These are phyloP conservation scores for Graphium sp. DNA, from an alignment of 2,329 filamentous ascomycete species.

Conservation along the genomic window DNA sequence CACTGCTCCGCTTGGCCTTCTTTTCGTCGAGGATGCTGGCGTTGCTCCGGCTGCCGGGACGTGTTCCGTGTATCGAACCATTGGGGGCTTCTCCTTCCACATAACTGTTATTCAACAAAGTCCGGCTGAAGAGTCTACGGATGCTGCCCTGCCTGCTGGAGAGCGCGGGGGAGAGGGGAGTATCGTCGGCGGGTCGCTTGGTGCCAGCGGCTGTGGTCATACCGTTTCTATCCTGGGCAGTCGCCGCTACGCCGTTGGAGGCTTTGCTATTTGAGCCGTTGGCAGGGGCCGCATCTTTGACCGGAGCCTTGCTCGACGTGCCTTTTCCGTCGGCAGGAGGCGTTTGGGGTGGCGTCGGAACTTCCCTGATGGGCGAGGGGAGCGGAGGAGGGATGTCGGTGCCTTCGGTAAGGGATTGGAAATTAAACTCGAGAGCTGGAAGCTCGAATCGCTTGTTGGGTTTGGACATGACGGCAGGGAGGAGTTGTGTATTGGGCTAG, in stretches of 20 bases:
- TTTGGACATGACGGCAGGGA: too few species aligned
- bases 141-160: conserved; percentile 38
- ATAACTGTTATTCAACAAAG: conserved; percentile 34
- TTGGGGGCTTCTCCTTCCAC: conserved; percentile 26
- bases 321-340: conserved; percentile 9
- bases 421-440: conserved; percentile 39
- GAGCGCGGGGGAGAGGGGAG: conserved; percentile 31
- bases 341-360: conserved; percentile 24
- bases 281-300: conserved; percentile 6
- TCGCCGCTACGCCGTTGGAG: conserved; percentile 8
- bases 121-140: conserved; percentile 38
- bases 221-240: conserved; percentile 17
- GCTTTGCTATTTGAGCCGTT: conserved; percentile 9
- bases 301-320: conserved; percentile 4
- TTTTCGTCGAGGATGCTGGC: conserved; percentile 31
- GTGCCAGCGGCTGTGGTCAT: conserved; percentile 18
- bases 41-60: conserved; percentile 33
- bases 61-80: conserved; percentile 14
- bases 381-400: conserved; percentile 42
- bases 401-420: conserved; percentile 41
- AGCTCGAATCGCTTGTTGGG: conserved; percentile 31
- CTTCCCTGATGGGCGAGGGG: conserved; percentile 34
- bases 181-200: conserved; percentile 32
- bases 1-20: conserved; percentile 37
- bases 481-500: too few species aligned